A percentile compares a stretch with the other conserved stretches of the same genome.
Evolutionary conservation across 768 basidiomycete species (phyloP).

Genomic region (Leccinum olivaceopallidum): DNA sequence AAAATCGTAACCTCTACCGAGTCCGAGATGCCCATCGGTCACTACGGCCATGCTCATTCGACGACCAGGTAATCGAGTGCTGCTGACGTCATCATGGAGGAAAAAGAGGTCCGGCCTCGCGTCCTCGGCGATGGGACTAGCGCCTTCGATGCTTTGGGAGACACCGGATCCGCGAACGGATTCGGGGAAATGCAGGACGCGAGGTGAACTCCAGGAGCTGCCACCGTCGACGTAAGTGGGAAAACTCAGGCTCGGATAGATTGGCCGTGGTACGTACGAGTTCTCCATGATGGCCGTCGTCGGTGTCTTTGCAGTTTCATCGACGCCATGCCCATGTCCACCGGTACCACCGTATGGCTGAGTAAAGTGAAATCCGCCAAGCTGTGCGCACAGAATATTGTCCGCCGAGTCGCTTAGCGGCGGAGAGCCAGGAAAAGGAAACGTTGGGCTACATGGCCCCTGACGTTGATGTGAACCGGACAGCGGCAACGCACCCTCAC

Average conservation of each 20-base stretch:
- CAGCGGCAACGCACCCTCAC: conserved; percentile 18
- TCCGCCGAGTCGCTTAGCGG: conserved; percentile 19
- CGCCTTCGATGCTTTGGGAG: conserved; percentile 14
- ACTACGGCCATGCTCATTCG: conserved; percentile 15
- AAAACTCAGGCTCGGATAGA: conserved; percentile 9
- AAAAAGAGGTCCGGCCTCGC: conserved; percentile 22
- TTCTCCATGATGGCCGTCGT: conserved; percentile 31
- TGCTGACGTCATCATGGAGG: conserved; percentile 27
- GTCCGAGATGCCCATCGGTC: conserved; percentile 13
- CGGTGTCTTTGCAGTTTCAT: conserved; percentile 24
- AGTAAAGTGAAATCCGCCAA: conserved; percentile 29
- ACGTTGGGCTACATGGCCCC: conserved; percentile 13
- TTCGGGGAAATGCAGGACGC: conserved; percentile 29
- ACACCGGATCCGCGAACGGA: conserved; percentile 21
- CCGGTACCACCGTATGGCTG: conserved; percentile 5
- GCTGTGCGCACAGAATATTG: conserved; percentile 23
- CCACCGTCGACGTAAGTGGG: conserved; percentile 26
- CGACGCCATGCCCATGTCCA: conserved; percentile 16
- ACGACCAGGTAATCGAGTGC: conserved; percentile 13
- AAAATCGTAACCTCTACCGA: conserved; percentile 10
- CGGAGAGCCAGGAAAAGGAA: conserved; percentile 12
- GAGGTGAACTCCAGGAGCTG: conserved; percentile 28
- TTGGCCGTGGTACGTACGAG: conserved; percentile 23
- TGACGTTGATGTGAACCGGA: conserved; percentile 24
- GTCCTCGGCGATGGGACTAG: conserved; percentile 24